These are phyloP conservation scores for Pugionium cornutum DNA, from an alignment of 345 rosid species.

Conservation along the genomic window DNA sequence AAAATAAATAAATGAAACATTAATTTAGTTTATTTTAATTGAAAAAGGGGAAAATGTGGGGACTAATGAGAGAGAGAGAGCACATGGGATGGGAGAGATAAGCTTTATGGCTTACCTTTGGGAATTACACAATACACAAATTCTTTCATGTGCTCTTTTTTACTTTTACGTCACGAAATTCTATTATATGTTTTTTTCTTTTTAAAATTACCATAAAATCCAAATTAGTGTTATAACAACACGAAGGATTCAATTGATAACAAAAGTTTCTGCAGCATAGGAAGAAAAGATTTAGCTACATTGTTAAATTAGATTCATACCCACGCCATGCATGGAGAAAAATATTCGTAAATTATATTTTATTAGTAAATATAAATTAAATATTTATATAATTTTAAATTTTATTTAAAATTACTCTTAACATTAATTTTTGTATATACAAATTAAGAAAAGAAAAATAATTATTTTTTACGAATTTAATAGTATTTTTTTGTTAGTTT, in stretches of 20 bases:
- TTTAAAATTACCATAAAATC: neutral
- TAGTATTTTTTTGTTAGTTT: too few species aligned
- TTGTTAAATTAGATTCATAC: too few species aligned
- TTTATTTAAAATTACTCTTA: too few species aligned
- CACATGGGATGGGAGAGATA: slow-evolving; percentile 35
- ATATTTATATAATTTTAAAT: too few species aligned
- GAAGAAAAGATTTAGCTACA: too few species aligned
- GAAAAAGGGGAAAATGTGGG: slow-evolving; percentile 27
- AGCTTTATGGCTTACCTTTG: slow-evolving; percentile 17
- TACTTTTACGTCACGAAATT: neutral
- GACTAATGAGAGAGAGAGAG: slow-evolving; percentile 29
- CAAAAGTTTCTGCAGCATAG: neutral
- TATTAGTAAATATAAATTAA: too few species aligned
- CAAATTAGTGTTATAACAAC: slow-evolving; percentile 1
- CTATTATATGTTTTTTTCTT: neutral
- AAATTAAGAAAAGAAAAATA: too few species aligned
- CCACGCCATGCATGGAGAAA: too few species aligned
- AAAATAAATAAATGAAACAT: slow-evolving; percentile 1
- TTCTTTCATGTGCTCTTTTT: slow-evolving; percentile 29
- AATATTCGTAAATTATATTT: too few species aligned
- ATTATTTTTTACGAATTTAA: too few species aligned
- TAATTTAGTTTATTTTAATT: neutral
- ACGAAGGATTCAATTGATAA: slow-evolving; percentile 3
- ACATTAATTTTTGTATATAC: too few species aligned
- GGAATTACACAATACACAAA: slow-evolving; percentile 23